Evolutionary conservation across 2,329 filamentous ascomycete species (phyloP).

Genomic region (Colletotrichum simmondsii): DNA sequence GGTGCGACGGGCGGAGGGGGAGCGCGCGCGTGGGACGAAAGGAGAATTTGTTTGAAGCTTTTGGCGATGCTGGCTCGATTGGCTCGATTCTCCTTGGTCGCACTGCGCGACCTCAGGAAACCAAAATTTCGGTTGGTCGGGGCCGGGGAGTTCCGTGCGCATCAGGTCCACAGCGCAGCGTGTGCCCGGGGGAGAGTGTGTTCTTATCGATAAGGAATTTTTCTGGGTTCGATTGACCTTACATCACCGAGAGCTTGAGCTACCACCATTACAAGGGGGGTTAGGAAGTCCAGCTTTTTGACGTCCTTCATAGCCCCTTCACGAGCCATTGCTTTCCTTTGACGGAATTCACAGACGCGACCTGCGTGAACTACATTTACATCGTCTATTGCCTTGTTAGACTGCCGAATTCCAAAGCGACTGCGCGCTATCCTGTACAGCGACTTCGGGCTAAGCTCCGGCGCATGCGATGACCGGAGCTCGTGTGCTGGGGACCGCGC

Average conservation of each 20-base stretch:
- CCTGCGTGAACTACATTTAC: no score
- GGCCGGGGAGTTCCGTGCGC: slow-evolving; percentile 29
- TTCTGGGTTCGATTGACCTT: slow-evolving; percentile 5
- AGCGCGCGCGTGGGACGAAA: no score
- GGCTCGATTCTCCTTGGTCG: neutral
- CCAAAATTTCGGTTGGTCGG: slow-evolving; percentile 32
- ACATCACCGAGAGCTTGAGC: slow-evolving; percentile 24
- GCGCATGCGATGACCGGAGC: slow-evolving; percentile 44
- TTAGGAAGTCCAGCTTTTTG: no score
- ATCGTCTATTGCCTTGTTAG: no score
- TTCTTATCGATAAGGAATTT: slow-evolving; percentile 32
- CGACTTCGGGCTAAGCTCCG: slow-evolving; percentile 4
- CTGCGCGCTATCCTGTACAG: no score
- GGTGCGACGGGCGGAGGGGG: neutral
- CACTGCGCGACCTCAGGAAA: neutral
- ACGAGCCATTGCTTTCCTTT: no score
- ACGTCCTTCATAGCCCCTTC: no score
- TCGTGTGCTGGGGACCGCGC: slow-evolving; percentile 37
- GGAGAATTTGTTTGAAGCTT: neutral
- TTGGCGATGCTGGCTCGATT: slow-evolving; percentile 11
- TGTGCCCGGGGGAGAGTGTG: neutral
- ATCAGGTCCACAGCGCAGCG: neutral
- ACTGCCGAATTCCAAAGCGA: neutral
- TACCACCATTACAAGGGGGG: neutral
- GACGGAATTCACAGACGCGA: no score